These are phyloP conservation scores for Cytospora piceae DNA, from an alignment of 2,329 filamentous ascomycete species.

Conservation along the genomic window DNA sequence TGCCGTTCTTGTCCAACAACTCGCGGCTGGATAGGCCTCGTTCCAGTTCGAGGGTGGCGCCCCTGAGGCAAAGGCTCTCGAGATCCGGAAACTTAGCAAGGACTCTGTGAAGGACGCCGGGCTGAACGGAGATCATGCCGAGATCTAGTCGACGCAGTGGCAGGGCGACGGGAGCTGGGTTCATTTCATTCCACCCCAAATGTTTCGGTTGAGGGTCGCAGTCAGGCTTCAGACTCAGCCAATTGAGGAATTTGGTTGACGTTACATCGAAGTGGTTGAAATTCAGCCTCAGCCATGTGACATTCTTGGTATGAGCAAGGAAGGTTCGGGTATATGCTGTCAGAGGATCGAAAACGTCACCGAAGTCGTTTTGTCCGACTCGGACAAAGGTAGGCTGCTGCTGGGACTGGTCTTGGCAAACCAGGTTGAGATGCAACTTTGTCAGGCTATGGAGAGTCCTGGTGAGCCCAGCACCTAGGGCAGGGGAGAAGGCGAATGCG, in stretches of 20 bases:
- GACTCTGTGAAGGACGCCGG: neutral
- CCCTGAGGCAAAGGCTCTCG: constrained; percentile 8
- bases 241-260: constrained; percentile 43
- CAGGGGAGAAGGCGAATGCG: constrained; percentile 52
- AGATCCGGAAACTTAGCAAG: constrained; percentile 20
- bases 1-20: neutral
- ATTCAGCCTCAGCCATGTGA: constrained; percentile 60
- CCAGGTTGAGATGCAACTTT: constrained; percentile 47
- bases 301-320: constrained; percentile 44
- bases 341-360: constrained; percentile 22
- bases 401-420: neutral
- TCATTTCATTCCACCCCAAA: constrained; percentile 6
- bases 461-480: constrained; percentile 41
- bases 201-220: neutral
- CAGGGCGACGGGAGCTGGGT: constrained; percentile 19
- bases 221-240: constrained; percentile 39
- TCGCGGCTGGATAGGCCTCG: neutral
- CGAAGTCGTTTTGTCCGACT: neutral
- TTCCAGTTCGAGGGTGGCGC: neutral
- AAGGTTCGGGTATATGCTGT: constrained; percentile 41
- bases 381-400: too few species aligned
- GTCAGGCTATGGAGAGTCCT: constrained; percentile 51
- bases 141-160: constrained; percentile 23
- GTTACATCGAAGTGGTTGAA: constrained; percentile 36
- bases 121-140: neutral